Base-by-base conservation (phyloP, 306 rosid genomes). In the Citrullus amarus region DNA sequence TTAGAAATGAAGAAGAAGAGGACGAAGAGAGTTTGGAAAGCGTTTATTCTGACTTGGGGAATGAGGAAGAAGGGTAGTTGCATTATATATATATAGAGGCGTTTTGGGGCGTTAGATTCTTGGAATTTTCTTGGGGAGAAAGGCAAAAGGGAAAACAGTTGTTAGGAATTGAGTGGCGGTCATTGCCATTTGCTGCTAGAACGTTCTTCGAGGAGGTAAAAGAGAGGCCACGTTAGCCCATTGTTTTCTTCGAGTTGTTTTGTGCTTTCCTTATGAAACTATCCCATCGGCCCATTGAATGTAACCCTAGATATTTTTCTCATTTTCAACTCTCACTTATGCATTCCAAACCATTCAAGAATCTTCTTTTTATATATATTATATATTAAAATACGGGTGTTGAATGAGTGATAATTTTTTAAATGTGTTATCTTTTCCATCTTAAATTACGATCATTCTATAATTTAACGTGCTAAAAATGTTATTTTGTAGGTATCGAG, bases 231-330 rank as follows among this genome's bases (percentile, higher is more conserved):
- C 69, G 69, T 66, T 67, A 39, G 73, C 73, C 72, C 73, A 67
- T 67, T 38, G 73, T 67, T 67, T 67, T 36, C 18, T 12, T 28
- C 1, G 67, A 11, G 67, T 60, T 60, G 67, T 60, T 28, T 60
- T 65, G 25, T 4, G 25, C 25, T 34, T 6, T 8, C 2, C 57
- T 65, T 36, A 36, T 30, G 28, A 65, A 63, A 63, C 13, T 8
- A 65, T 65, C 50, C 50, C 72, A 65, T 65, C 73, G 8, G 73
- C 73, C 73, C 73, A 67, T 67, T 67, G 73, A 67, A 65, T 67
- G 8, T 14, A 6, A 34, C 17, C 63, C 9, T 4, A 34, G 13
- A 63, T 63, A 63, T 15, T 63, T 63, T 63, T 62, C 10, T 4
- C 2, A 0, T 1, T 60, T 12, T 60, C 66, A 28, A 60, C 66